phyloP scores from a whole-genome alignment of 2,329 filamentous ascomycete genomes.

The Colletotrichum costaricense region DNA sequence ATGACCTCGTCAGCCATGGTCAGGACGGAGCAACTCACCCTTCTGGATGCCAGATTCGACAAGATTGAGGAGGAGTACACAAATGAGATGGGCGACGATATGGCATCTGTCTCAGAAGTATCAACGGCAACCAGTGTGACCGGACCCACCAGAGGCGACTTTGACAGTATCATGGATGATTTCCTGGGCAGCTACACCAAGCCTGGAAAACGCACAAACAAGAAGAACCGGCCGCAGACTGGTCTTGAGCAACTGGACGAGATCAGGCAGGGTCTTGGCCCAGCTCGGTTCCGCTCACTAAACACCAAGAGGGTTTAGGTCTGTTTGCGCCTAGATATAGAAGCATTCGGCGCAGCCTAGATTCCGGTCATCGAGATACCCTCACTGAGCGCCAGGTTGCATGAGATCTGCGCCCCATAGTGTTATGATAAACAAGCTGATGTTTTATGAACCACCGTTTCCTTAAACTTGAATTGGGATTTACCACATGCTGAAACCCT shows the following conservation, averaged over 20 bases:
- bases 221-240: conserved; percentile 83
- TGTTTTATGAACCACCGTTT: not conserved
- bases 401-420: conserved; percentile 2
- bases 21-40: conserved; percentile 85
- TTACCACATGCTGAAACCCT: not conserved
- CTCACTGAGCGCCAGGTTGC: conserved; percentile 22
- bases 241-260: conserved; percentile 93
- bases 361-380: conserved; percentile 23
- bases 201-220: conserved; percentile 78
- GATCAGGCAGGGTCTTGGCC: conserved; percentile 82
- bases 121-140: conserved; percentile 74
- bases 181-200: conserved; percentile 83
- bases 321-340: not conserved
- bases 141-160: conserved; percentile 79
- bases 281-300: conserved; percentile 68
- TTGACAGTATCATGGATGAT: conserved; percentile 92
- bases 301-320: not conserved
- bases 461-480: not conserved
- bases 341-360: conserved; percentile 14
- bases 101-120: conserved; percentile 68
- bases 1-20: conserved; percentile 92
- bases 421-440: conserved; percentile 29
- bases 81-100: conserved; percentile 61
- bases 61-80: conserved; percentile 83
- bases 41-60: conserved; percentile 92